Percentiles rank a stretch among this genome's conserved stretches.
Evolutionary conservation across 2,329 filamentous ascomycete genomes (phyloP).

Genomic region (Pyrenochaeta sp.): DNA sequence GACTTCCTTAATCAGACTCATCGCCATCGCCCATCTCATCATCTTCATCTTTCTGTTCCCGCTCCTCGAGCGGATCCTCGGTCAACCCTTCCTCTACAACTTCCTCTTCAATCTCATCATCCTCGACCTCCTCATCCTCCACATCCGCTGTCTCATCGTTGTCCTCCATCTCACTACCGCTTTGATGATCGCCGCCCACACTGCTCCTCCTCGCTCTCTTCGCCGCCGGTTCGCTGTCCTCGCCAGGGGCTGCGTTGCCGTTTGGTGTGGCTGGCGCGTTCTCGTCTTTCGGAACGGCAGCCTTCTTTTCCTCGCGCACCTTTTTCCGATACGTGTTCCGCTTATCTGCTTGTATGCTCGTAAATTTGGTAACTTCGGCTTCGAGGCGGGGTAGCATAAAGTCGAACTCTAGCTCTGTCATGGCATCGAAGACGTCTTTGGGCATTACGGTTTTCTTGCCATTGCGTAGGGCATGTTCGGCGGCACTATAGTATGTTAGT

Average conservation of each 20-base stretch:
- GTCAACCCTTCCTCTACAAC: conserved; percentile 61
- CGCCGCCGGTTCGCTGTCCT: conserved; percentile 57
- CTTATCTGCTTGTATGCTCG: conserved; percentile 76
- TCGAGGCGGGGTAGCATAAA: conserved; percentile 76
- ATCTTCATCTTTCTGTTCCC: conserved; percentile 54
- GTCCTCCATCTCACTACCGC: conserved; percentile 49
- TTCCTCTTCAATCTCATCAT: conserved; percentile 64
- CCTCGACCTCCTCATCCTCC: conserved; percentile 61
- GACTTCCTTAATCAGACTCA: conserved; percentile 46
- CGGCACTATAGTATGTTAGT: conserved; percentile 65
- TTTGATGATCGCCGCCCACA: conserved; percentile 51
- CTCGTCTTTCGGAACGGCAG: conserved; percentile 19
- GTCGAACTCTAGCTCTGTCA: conserved; percentile 78
- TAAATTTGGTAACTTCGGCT: conserved; percentile 80
- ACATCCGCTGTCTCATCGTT: conserved; percentile 53
- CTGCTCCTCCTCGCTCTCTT: conserved; percentile 57
- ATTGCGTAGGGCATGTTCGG: conserved; percentile 71
- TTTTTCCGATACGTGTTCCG: conserved; percentile 76
- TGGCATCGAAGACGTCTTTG: conserved; percentile 76
- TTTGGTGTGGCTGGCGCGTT: conserved; percentile 2
- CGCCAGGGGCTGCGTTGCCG: conserved; percentile 8
- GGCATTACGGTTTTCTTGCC: conserved; percentile 82
- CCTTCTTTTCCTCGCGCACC: conserved; percentile 70
- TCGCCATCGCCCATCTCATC: conserved; percentile 66
- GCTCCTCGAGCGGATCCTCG: conserved; percentile 55